Evolutionary conservation across 805 yeast genomes (phyloP), one percentile per base, ranked within the genome.

Genomic region (Candida andamanensis): DNA sequence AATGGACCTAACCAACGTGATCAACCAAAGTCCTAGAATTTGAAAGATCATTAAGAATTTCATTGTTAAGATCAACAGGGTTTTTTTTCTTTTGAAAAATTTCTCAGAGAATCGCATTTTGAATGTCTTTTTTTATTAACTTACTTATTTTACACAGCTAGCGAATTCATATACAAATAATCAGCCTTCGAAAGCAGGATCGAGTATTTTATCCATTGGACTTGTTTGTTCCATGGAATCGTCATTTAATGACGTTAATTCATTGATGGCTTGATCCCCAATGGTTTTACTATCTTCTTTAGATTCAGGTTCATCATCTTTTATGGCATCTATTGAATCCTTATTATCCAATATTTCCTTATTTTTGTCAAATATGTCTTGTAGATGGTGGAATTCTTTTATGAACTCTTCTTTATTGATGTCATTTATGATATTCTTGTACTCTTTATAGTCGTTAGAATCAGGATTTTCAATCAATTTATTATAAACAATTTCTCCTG

Each of bases 361-460:
- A 13, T 38, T 28, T 14, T 35, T 30, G 13, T 34, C 33, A 21
- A 39, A 26, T 9, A 33, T 28, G 6, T 40, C 39, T 22, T 46
- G 49, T 28, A 52, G 53, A 35, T 54, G 48, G 14, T 50, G 46
- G 39, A 56, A 59, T 21, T 59, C 63, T 16, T 46, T 47, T 6
- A 49, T 36, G 28, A 59, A 59, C 15, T 51, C 59, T 11, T 47
- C 54, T 18, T 47, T 49, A 14, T 36, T 40, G 32, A 54, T 40
- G 13, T 16, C 21, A 14, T 37, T 36, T 19, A 56, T 37, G 19
- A 49, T 42, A 20, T 32, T 33, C 29, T 49, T 49, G 13, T 48
- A 32, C 6, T 48, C 54, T 6, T 42, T 41, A n/a, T n/a, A n/a
- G 4, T 47, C 37, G 21, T 39, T 45, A 19, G 36, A 25, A 18